Conservation (phyloP, 1,284 basidiomycete species). For the Xerocomus minutiporus region DNA sequence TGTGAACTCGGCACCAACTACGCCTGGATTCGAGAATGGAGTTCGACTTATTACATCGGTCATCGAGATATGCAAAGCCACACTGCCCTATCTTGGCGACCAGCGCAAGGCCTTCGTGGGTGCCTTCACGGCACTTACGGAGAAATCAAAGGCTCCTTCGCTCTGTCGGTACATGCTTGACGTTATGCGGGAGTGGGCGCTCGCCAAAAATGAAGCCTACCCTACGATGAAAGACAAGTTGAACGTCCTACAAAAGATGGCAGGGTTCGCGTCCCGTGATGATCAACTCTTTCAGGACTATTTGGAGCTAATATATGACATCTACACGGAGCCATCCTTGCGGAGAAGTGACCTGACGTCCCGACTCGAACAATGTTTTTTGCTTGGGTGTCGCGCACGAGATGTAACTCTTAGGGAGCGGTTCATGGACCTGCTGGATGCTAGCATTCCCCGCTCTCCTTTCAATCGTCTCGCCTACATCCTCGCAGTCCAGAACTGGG, state of each 20-base stretch:
- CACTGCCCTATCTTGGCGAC: conserved; percentile 63
- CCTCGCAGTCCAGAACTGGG: conserved; percentile 94
- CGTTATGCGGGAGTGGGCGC: conserved; percentile 84
- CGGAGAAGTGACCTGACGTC: conserved; percentile 93
- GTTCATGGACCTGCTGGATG: conserved; percentile 90
- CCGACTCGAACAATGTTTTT: conserved; percentile 89
- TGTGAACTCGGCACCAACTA: conserved; percentile 50
- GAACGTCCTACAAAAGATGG: conserved; percentile 87
- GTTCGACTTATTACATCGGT: conserved; percentile 63
- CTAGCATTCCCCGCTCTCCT: conserved; percentile 81
- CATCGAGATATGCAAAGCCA: conserved; percentile 68
- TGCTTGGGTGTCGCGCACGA: conserved; percentile 86
- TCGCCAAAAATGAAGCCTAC: conserved; percentile 78
- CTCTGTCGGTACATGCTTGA: conserved; percentile 88
- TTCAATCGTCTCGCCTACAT: conserved; percentile 86
- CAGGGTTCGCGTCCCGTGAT: conserved; percentile 77
- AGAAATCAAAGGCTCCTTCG: conserved; percentile 82
- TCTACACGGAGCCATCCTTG: conserved; percentile 85
- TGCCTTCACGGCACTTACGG: conserved; percentile 77
- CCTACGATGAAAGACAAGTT: conserved; percentile 98
- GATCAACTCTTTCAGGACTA: conserved; percentile 78
- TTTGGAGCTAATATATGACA: conserved; percentile 88
- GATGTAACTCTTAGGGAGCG: conserved; percentile 78
- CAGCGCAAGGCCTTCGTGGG: conserved; percentile 72
- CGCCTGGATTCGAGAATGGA: conserved; percentile 47